Percentiles rank a stretch among this genome's conserved stretches.
Conservation (phyloP, 176 grass and related monocot genomes). For the Musa schizocarpa region DNA sequence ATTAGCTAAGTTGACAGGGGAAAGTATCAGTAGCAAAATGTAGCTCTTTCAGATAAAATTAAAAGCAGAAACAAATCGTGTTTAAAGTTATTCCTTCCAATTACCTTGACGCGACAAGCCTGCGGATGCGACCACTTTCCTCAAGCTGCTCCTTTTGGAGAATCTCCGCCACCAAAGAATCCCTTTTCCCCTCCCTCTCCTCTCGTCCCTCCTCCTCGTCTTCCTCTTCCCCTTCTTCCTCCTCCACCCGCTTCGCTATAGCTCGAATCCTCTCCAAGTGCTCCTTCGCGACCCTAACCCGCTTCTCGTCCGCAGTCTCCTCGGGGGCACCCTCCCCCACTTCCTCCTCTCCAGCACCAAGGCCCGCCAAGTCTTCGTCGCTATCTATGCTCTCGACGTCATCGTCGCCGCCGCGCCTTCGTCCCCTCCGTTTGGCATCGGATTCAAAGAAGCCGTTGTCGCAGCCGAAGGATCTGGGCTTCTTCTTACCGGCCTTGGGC, state of each 20-base stretch:
- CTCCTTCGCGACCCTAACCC: slow-evolving; percentile 65
- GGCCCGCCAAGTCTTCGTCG: slow-evolving; percentile 32
- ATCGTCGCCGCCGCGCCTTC: slow-evolving; percentile 10
- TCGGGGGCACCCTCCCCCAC: slow-evolving; percentile 19
- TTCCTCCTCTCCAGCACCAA: slow-evolving; percentile 22
- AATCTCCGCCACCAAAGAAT: slow-evolving; percentile 52
- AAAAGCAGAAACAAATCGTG: background rate
- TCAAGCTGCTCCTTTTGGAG: slow-evolving; percentile 62
- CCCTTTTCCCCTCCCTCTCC: slow-evolving; percentile 27
- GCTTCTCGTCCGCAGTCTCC: slow-evolving; percentile 75
- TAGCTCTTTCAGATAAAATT: background rate
- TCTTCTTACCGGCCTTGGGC: slow-evolving; percentile 21
- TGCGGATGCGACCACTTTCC: slow-evolving; percentile 55
- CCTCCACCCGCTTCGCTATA: slow-evolving; percentile 34
- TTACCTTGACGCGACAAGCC: slow-evolving; percentile 54
- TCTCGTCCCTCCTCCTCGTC: slow-evolving; percentile 27
- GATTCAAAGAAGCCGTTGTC: slow-evolving; percentile 76
- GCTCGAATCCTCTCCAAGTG: slow-evolving; percentile 38
- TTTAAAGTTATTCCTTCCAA: background rate
- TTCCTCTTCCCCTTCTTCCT: slow-evolving; percentile 39
- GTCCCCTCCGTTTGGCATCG: slow-evolving; percentile 36
- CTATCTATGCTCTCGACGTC: slow-evolving; percentile 57
- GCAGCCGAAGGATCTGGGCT: slow-evolving; percentile 12
- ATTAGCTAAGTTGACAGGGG: too few relatives aligned
- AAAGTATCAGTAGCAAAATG: background rate